Percentiles rank a stretch among this genome's conserved stretches.
Conservation (phyloP, 345 rosid species). For the Gossypium sturtianum region DNA sequence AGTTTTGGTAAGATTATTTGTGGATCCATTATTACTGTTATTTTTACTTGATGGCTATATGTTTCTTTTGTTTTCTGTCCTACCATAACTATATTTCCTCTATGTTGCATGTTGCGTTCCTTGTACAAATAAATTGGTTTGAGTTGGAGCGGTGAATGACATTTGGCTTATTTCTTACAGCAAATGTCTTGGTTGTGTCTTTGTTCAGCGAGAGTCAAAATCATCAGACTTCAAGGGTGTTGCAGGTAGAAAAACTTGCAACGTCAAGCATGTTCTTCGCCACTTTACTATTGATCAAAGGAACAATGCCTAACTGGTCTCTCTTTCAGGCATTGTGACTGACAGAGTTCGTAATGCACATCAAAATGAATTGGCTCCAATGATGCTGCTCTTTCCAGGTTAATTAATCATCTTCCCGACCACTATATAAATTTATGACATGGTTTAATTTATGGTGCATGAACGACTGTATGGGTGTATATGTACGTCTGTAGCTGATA, state of each 20-base stretch:
- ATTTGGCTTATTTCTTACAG: slow-evolving; percentile 43
- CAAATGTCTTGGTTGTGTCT: slow-evolving; percentile 98
- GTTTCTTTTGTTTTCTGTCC: not conserved
- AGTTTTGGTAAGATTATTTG: not conserved
- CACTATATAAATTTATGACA: slow-evolving; percentile 1
- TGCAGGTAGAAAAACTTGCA: slow-evolving; percentile 53
- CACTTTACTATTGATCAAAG: not conserved
- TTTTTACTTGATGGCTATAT: not conserved
- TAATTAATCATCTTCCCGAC: slow-evolving; percentile 23
- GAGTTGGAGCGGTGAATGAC: not conserved
- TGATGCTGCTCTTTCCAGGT: slow-evolving; percentile 98
- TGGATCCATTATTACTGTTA: not conserved
- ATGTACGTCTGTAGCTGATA: not conserved
- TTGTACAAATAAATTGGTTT: not conserved
- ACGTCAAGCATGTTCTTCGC: not conserved
- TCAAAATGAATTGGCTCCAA: slow-evolving; percentile 63
- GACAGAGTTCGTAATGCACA: slow-evolving; percentile 85
- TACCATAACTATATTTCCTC: not conserved
- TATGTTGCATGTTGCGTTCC: not conserved
- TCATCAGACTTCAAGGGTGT: slow-evolving; percentile 93
- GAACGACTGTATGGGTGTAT: not conserved
- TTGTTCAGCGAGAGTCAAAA: slow-evolving; percentile 94
- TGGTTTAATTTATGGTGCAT: not conserved
- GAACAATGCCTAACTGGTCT: slow-evolving; percentile 4
- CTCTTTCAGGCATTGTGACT: slow-evolving; percentile 68